Conservation (phyloP, 192 early-diverging fungal species). For the Mortierella antarctica region DNA sequence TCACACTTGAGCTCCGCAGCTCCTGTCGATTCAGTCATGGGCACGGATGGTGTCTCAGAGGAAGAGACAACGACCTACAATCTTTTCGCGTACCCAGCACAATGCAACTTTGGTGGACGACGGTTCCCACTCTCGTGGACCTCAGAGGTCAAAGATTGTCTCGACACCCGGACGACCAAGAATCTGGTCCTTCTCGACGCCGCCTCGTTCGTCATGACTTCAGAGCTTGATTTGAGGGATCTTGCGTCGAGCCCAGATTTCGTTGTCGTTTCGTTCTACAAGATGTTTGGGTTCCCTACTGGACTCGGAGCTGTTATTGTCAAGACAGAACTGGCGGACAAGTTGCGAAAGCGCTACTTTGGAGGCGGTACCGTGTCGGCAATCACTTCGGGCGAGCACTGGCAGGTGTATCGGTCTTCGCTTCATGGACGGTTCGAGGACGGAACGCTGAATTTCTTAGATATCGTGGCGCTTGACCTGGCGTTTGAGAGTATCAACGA, state of each 20-base stretch:
- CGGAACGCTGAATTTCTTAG: conserved; percentile 81
- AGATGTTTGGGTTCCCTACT: conserved; percentile 89
- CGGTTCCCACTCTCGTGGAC: conserved; percentile 75
- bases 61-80: conserved; percentile 32
- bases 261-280: conserved; percentile 84
- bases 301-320: conserved; percentile 84
- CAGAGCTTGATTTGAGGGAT: conserved; percentile 66
- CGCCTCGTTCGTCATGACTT: conserved; percentile 75
- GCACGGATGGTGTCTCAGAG: background rate
- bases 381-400: conserved; percentile 61
- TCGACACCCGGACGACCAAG: conserved; percentile 37
- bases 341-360: conserved; percentile 72
- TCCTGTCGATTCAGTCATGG: no score
- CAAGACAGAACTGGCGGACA: conserved; percentile 57
- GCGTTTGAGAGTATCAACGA: conserved; percentile 67
- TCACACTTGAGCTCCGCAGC: background rate
- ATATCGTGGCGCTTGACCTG: conserved; percentile 76
- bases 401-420: conserved; percentile 64
- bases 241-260: conserved; percentile 70
- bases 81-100: conserved; percentile 83
- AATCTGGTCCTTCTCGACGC: conserved; percentile 78
- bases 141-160: conserved; percentile 49
- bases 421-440: conserved; percentile 73
- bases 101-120: conserved; percentile 86
- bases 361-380: conserved; percentile 84